Evolutionary conservation across 495 filamentous ascomycete genomes (phyloP), one percentile per base, ranked within the genome.

Genomic region (Astrothelium macrocarpum): DNA sequence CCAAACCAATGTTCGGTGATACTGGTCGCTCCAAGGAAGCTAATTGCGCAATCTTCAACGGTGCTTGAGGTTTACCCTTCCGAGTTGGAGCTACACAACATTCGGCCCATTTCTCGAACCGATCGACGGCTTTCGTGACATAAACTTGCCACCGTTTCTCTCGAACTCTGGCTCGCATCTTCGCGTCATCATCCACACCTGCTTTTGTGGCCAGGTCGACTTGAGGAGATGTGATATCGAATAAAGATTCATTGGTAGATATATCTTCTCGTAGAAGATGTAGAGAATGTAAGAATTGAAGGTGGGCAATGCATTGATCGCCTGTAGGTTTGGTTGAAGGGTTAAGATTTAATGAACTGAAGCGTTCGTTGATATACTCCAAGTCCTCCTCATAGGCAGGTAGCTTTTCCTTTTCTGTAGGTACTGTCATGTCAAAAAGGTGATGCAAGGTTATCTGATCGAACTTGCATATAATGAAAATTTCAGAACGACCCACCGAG

Each of bases 71-170:
- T 49, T 49, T 49, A 1, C 39, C 53, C 9, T 4, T 62, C 26
- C 14, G 66, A 60, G 11, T 63, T 68, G 23, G 0, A 7, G 65
- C 61, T 12, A 65, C n/a, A 23, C 63, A 60, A 1, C 68, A 68
- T 12, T 76, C 68, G 85, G 87, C 91, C 91, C 90, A 96, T 2
- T 72, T 71, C 56, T 84, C 78, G 71, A 90, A 96, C 25, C 91
- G 79, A 16, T 88, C 84, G 0, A 84, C 87, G 18, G 90, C 91
- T 58, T 85, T 80, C 18, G 86, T 81, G 23, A 90, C 79, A 69
- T 87, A 94, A 32, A 92, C 71, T 2, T 82, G 82, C 91, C 91
- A 95, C 71, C 89, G 78, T 76, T 92, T 91, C 75, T 95, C 88
- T 34, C 84, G 77, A 34, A 91, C 79, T 34, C 75, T 74, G 42